Evolutionary conservation across 176 grass and related monocot genomes (phyloP).

Genomic region (Panicum miliaceum): DNA sequence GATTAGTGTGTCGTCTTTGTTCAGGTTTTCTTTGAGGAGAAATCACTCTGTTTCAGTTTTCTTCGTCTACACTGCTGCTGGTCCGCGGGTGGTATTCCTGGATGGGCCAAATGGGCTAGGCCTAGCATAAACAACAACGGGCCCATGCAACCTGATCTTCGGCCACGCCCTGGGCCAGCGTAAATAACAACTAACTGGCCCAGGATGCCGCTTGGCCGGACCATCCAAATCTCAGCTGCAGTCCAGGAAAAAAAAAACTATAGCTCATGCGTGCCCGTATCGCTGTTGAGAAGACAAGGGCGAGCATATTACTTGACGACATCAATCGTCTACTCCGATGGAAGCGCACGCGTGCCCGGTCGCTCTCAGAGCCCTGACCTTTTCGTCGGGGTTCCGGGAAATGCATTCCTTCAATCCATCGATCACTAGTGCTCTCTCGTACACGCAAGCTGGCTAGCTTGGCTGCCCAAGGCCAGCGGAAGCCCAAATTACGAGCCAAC

Average conservation of each 20-base stretch:
- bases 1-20: not conserved
- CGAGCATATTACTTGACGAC: not conserved
- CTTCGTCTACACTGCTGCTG: not conserved
- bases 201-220: not conserved
- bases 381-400: slow-evolving; percentile 23
- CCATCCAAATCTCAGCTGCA: not conserved
- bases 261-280: not conserved
- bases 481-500: slow-evolving; percentile 4
- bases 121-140: not conserved
- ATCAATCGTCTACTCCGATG: not conserved
- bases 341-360: slow-evolving; percentile 12
- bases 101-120: not conserved
- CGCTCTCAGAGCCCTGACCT: not conserved
- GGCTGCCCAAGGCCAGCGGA: not conserved
- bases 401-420: slow-evolving; percentile 45
- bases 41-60: not conserved
- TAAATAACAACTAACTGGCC: not conserved
- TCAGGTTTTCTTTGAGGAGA: not conserved
- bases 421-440: slow-evolving; percentile 41
- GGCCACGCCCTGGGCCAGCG: not conserved
- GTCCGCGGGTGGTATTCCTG: not conserved
- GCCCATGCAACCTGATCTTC: not conserved
- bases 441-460: slow-evolving; percentile 37
- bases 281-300: not conserved
- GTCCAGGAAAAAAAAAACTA: not conserved